These are phyloP conservation scores for Ogataea neopini DNA, from an alignment of 805 yeast genomes.

Conservation along the genomic window DNA sequence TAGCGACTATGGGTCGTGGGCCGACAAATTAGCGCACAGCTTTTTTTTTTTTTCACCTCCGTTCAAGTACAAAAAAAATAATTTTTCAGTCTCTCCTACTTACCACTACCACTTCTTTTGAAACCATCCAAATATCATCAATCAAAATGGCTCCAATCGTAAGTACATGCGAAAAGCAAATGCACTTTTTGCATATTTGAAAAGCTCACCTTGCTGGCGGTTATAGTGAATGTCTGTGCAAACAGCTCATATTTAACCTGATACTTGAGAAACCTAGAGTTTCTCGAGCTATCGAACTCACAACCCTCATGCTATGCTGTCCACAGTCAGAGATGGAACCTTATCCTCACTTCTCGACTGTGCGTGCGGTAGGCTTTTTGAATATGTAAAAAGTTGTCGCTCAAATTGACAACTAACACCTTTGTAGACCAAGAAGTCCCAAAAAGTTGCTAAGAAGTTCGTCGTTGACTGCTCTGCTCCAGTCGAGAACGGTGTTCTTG, in stretches of 20 bases:
- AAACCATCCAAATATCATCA: neutral
- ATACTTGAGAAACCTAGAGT: constrained; percentile 7
- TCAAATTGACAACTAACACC: constrained; percentile 2
- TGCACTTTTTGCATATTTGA: constrained; percentile 8
- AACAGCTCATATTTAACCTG: constrained; percentile 28
- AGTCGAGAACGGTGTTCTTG: constrained; percentile 95
- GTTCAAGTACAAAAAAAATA: neutral
- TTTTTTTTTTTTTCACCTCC: neutral
- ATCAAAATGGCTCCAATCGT: constrained; percentile 40
- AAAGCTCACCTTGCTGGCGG: constrained; percentile 23
- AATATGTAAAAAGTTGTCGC: constrained; percentile 6
- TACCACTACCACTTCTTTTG: neutral
- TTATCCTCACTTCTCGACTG: constrained; percentile 10
- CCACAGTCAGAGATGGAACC: constrained; percentile 14
- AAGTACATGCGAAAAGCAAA: constrained; percentile 23
- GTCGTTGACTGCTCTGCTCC: constrained; percentile 96
- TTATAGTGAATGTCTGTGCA: constrained; percentile 32
- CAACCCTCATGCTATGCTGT: constrained; percentile 17
- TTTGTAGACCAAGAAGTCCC: constrained; percentile 71
- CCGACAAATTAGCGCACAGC: neutral
- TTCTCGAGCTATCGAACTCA: constrained; percentile 1
- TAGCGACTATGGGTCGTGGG: too few species aligned
- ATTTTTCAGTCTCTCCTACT: neutral
- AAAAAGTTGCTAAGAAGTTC: constrained; percentile 79
- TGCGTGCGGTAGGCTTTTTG: constrained; percentile 27